A percentile compares a stretch with the other conserved stretches of the same genome.
phyloP scores from a whole-genome alignment of 2,329 filamentous ascomycete genomes.

The Cladosporium sp. region DNA sequence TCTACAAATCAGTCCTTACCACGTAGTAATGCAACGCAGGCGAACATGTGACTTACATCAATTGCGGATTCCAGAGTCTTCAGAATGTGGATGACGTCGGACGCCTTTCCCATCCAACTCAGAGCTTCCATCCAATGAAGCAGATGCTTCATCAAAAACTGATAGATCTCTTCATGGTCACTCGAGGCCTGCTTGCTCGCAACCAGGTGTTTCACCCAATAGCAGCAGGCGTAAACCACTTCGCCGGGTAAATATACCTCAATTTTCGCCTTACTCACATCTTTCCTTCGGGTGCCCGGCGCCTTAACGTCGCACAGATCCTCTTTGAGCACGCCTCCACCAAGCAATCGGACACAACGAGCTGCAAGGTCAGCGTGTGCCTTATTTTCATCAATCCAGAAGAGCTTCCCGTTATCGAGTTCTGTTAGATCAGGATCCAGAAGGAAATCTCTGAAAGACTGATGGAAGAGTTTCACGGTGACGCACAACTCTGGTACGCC shows the following conservation, averaged over 20 bases:
- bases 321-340: too few species aligned
- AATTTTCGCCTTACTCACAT: too few species aligned
- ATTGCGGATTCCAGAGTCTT: neutral
- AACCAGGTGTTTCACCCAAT: neutral
- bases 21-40: neutral
- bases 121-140: constrained; percentile 1
- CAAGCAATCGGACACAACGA: too few species aligned
- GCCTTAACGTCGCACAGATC: too few species aligned
- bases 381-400: too few species aligned
- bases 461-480: too few species aligned
- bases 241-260: neutral
- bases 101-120: neutral
- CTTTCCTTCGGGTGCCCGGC: too few species aligned
- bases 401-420: too few species aligned
- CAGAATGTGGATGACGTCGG: neutral
- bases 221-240: neutral
- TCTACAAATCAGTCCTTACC: neutral
- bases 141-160: neutral
- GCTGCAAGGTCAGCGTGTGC: too few species aligned
- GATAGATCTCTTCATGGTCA: neutral
- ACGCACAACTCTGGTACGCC: too few species aligned
- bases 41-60: neutral
- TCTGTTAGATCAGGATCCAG: too few species aligned
- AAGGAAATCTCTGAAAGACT: too few species aligned
- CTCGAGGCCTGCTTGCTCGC: neutral